phyloP scores from a whole-genome alignment of 192 early-diverging fungal genomes.

The Chytriomyces confervae region DNA sequence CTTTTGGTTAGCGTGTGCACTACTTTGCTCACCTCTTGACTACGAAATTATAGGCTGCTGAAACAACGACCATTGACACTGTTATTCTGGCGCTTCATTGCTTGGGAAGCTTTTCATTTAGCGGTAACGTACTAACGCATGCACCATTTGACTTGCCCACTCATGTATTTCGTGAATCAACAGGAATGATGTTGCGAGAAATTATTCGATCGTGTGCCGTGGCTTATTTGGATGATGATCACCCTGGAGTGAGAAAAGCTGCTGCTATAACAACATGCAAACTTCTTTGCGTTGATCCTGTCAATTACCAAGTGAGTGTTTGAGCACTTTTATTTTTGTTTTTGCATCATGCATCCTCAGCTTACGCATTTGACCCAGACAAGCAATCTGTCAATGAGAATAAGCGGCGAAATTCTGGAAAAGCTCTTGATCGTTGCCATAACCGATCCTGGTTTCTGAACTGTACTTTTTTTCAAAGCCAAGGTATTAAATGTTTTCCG shows the following conservation, averaged over 20 bases:
- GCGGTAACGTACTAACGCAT: slow-evolving; percentile 34
- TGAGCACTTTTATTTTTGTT: background rate
- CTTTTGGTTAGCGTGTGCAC: slow-evolving; percentile 4
- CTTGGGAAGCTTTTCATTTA: slow-evolving; percentile 87
- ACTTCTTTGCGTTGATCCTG: slow-evolving; percentile 79
- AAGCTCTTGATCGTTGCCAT: slow-evolving; percentile 87
- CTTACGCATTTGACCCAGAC: slow-evolving; percentile 27
- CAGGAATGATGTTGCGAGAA: slow-evolving; percentile 80
- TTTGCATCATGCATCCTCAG: background rate
- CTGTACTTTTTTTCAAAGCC: slow-evolving; percentile 30
- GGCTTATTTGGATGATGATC: slow-evolving; percentile 80
- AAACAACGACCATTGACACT: slow-evolving; percentile 72
- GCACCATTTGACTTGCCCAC: background rate
- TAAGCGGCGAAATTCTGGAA: slow-evolving; percentile 87
- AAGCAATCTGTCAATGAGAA: slow-evolving; percentile 74
- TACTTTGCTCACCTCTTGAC: background rate
- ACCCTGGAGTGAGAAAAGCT: slow-evolving; percentile 76
- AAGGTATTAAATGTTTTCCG: background rate
- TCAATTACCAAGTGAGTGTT: slow-evolving; percentile 74
- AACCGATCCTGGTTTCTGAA: slow-evolving; percentile 67
- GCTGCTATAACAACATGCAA: slow-evolving; percentile 87
- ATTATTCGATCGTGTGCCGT: slow-evolving; percentile 87
- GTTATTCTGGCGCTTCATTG: slow-evolving; percentile 84
- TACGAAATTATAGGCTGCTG: slow-evolving; percentile 39
- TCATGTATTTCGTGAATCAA: background rate